Percentiles rank a stretch among this genome's conserved stretches.
Evolutionary conservation across 768 basidiomycete species (phyloP).

Genomic region (Lentinula boryana): DNA sequence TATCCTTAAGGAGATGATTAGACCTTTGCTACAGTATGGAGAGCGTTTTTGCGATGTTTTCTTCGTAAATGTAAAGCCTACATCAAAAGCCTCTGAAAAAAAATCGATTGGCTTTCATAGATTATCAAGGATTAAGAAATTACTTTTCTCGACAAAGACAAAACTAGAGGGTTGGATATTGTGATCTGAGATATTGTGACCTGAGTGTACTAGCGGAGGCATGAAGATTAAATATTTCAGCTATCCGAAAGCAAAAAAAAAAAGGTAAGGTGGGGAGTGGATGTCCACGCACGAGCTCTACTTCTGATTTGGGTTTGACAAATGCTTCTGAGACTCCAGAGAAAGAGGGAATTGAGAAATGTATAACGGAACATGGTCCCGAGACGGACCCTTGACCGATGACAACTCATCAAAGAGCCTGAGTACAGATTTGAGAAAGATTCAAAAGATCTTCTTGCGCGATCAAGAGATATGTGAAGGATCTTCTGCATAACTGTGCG

Average conservation of each 20-base stretch:
- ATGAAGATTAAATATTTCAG: not conserved
- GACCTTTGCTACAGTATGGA: not conserved
- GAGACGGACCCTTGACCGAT: not conserved
- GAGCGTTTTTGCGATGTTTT: not conserved
- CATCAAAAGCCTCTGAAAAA: not conserved
- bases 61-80: not conserved
- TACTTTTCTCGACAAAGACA: not conserved
- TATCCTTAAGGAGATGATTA: not conserved
- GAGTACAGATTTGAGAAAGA: too few species aligned
- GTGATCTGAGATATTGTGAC: not conserved
- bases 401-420: too few species aligned
- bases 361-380: not conserved
- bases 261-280: not conserved
- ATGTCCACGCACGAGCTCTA: not conserved
- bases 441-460: too few species aligned
- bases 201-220: not conserved
- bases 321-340: not conserved
- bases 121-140: not conserved
- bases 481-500: too few species aligned
- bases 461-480: too few species aligned
- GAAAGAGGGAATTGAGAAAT: not conserved
- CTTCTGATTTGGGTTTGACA: not conserved
- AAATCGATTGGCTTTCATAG: not conserved
- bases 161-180: not conserved
- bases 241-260: not conserved